These are phyloP conservation scores for Simmondsia chinensis DNA, from an alignment of 148 eudicot genomes.

Conservation along the genomic window DNA sequence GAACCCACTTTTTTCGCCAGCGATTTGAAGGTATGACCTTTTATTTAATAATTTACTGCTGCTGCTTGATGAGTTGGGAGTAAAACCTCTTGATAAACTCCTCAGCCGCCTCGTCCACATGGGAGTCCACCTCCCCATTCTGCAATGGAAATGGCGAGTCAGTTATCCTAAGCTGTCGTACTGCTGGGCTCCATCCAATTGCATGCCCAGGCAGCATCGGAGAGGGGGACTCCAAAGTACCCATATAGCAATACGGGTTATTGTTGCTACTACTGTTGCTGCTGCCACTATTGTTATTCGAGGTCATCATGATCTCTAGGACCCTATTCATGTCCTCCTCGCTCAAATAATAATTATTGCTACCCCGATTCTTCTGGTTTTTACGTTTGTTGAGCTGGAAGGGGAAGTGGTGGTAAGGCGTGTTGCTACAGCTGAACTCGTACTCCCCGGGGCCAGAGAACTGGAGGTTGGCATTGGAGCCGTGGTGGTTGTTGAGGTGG, in stretches of 20 bases:
- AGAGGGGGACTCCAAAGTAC: slow-evolving; percentile 16
- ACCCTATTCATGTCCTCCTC: slow-evolving; percentile 12
- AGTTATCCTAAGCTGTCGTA: slow-evolving; percentile 57
- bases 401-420: slow-evolving; percentile 28
- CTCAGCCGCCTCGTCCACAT: slow-evolving; percentile 62
- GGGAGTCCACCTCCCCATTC: slow-evolving; percentile 17
- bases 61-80: slow-evolving; percentile 35
- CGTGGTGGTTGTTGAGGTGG: slow-evolving; percentile 30
- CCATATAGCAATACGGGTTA: no score
- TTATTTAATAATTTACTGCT: background rate
- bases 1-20: no score
- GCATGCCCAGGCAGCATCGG: slow-evolving; percentile 34
- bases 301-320: slow-evolving; percentile 26
- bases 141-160: slow-evolving; percentile 59
- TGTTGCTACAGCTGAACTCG: slow-evolving; percentile 81
- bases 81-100: slow-evolving; percentile 60
- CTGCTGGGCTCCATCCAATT: slow-evolving; percentile 37
- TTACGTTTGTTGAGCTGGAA: slow-evolving; percentile 14
- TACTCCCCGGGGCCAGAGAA: slow-evolving; percentile 30
- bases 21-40: background rate
- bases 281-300: slow-evolving; percentile 16
- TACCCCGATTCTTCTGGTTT: background rate
- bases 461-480: slow-evolving; percentile 3
- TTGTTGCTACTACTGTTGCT: no score
- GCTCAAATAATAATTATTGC: background rate